Evolutionary conservation across 768 basidiomycete genomes (phyloP), one percentile per base, ranked within the genome.

Genomic region (Mycena rosella): DNA sequence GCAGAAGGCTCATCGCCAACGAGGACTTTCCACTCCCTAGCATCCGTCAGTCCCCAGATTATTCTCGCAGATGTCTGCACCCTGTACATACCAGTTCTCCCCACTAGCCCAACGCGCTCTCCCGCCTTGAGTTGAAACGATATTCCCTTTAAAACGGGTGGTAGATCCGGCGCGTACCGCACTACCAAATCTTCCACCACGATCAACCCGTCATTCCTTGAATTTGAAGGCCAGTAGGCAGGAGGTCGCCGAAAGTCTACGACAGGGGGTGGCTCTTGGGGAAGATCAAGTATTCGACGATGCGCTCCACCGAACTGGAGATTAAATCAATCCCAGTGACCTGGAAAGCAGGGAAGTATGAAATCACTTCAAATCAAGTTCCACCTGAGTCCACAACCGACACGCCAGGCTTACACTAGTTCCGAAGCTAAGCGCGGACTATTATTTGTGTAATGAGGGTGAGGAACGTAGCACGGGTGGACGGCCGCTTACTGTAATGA

Each of bases 401-500:
- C 86, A 87, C 26, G 85, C 83, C 85, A 85, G 86, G 71, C 87
- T 87, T 1, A 87, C 83, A 78, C 49, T 24, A 29, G 26, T 27
- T 2, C 42, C 42, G 10, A 44, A 44, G 42, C 20, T n/a, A 3
- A 44, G 20, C 5, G 42, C 42, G 4, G 42, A 44, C 42, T 44
- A 44, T n/a, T 13, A n/a, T 44, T 20, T n/a, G 13, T 17, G 55
- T 94, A 83, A 71, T 95, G 38, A 17, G 38, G n/a, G 42, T 44
- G 42, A n/a, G 95, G 10, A 90, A 91, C 94, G 95, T 95, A 94
- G 90, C 92, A 2, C 93, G 90, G 67, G 96, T 95, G 83, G 90
- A 91, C 10, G 32, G 32, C 40, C 59, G 8, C 49, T 22, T n/a
- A 54, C 49, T 13, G 61, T 54, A 9, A 63, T 29, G 2, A 45